Conservation (phyloP, 1,284 basidiomycete genomes). For the Apiotrichum akiyoshidainum region DNA sequence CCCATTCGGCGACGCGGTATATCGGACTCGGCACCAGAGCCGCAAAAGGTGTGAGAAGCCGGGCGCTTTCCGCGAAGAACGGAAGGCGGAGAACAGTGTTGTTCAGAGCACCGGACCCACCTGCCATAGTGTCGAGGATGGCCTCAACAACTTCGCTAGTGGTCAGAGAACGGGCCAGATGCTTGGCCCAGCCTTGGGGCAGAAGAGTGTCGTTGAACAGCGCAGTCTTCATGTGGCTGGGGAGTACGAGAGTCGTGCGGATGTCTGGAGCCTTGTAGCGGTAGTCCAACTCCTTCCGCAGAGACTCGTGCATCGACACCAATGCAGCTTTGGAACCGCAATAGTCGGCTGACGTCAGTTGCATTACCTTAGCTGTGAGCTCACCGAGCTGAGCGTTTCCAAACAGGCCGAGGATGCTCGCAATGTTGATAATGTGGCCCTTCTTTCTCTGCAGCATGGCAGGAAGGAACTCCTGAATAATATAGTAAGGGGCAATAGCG, state of each 20-base stretch:
- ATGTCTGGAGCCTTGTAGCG: conserved; percentile 68
- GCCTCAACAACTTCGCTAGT: conserved; percentile 72
- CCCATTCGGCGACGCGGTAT: conserved; percentile 40
- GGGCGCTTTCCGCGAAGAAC: conserved; percentile 36
- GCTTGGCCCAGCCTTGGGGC: conserved; percentile 60
- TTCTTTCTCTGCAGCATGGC: conserved; percentile 70
- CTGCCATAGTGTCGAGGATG: conserved; percentile 74
- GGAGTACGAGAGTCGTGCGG: conserved; percentile 73
- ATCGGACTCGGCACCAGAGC: conserved; percentile 42
- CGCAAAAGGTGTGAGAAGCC: conserved; percentile 29
- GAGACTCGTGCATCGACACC: conserved; percentile 68
- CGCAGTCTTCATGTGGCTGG: conserved; percentile 70
- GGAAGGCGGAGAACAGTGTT: conserved; percentile 65
- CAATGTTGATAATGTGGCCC: conserved; percentile 85
- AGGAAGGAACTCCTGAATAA: conserved; percentile 88
- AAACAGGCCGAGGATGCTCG: conserved; percentile 72
- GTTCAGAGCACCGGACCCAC: conserved; percentile 58
- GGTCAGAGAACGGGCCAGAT: conserved; percentile 69
- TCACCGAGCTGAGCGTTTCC: conserved; percentile 76
- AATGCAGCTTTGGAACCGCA: conserved; percentile 81
- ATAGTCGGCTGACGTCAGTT: conserved; percentile 66
- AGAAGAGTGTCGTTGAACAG: conserved; percentile 65
- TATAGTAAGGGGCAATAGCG: conserved; percentile 83
- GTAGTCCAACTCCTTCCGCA: conserved; percentile 78
- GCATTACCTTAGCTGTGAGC: conserved; percentile 34